Evolutionary conservation across 192 early-diverging fungal species (phyloP).

Genomic region (Coemansia sp.): DNA sequence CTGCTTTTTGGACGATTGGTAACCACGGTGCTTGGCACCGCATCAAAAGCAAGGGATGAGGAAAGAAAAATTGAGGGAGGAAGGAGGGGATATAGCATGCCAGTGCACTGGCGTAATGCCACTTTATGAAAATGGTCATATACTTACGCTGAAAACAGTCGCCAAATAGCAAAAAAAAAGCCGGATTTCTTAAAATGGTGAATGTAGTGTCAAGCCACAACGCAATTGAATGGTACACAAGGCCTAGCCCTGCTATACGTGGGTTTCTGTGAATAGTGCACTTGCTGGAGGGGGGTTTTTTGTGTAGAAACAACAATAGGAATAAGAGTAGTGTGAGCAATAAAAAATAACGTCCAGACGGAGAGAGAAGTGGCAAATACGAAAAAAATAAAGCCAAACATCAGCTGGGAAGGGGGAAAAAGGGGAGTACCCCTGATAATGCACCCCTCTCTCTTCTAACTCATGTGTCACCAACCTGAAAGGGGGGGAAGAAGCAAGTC

Average conservation of each 20-base stretch:
- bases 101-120: neutral
- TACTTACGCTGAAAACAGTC: neutral
- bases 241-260: neutral
- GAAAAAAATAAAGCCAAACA: neutral
- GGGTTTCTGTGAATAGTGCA: neutral
- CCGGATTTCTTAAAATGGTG: neutral
- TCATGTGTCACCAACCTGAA: neutral
- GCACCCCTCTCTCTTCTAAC: slow-evolving; percentile 11
- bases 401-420: neutral
- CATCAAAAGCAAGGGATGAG: neutral
- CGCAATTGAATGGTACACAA: neutral
- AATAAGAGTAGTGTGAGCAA: neutral
- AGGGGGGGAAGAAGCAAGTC: neutral
- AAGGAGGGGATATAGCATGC: neutral
- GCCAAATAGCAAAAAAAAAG: neutral
- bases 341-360: neutral
- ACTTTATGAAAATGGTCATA: neutral
- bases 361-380: neutral
- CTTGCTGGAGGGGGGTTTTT: neutral
- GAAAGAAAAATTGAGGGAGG: neutral
- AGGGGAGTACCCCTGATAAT: neutral
- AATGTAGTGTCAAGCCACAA: slow-evolving; percentile 6
- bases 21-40: neutral
- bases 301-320: neutral
- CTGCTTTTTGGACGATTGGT: slow-evolving; percentile 2